A percentile compares a stretch with the other conserved stretches of the same genome.
phyloP scores from a whole-genome alignment of 2,329 filamentous ascomycete species.

The Scedosporium dehoogii region DNA sequence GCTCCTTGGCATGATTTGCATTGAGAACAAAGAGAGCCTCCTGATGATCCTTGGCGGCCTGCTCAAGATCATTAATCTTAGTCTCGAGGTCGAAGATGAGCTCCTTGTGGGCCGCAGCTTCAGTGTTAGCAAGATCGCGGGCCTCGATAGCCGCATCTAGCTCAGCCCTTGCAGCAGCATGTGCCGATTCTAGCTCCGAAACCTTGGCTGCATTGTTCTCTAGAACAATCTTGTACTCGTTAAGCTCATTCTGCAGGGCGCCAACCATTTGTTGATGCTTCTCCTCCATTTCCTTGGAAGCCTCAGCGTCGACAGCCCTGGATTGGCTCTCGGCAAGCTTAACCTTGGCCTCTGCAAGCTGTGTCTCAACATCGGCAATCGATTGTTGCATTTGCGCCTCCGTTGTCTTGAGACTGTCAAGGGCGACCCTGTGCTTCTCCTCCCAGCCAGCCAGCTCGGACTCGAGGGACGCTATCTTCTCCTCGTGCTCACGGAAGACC shows the following conservation, averaged over 20 bases:
- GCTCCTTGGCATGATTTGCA: constrained; percentile 37
- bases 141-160: constrained; percentile 56
- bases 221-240: constrained; percentile 70
- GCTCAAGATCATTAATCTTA: constrained; percentile 50
- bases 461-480: constrained; percentile 57
- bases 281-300: constrained; percentile 33
- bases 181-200: constrained; percentile 62
- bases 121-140: constrained; percentile 39
- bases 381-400: constrained; percentile 65
- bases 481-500: constrained; percentile 30
- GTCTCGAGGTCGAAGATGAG: constrained; percentile 44
- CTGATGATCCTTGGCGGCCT: constrained; percentile 44
- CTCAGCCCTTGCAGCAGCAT: constrained; percentile 55
- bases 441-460: constrained; percentile 67
- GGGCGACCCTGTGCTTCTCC: constrained; percentile 58
- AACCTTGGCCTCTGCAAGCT: constrained; percentile 43
- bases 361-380: constrained; percentile 61
- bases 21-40: constrained; percentile 39
- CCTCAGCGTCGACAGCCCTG: constrained; percentile 29
- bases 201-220: constrained; percentile 59
- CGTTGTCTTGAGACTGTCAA: constrained; percentile 61
- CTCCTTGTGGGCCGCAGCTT: constrained; percentile 34
- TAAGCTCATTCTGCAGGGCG: constrained; percentile 62
- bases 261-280: constrained; percentile 51
- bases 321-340: constrained; percentile 34